Evolutionary conservation across 2,329 filamentous ascomycete genomes (phyloP).

Genomic region (Beauveria sp.): DNA sequence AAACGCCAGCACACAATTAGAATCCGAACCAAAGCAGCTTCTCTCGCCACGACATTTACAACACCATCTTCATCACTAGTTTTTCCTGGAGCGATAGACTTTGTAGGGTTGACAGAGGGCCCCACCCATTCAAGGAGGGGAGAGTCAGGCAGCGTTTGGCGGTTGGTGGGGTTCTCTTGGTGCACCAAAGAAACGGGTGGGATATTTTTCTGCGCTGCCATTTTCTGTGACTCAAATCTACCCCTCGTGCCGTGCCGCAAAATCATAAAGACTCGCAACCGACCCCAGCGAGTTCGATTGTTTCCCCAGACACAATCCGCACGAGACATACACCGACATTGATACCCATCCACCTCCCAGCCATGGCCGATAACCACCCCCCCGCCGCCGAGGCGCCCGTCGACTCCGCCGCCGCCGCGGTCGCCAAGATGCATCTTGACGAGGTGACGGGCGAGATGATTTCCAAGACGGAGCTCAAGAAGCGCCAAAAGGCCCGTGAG

Average conservation of each 20-base stretch:
- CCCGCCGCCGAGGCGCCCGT: constrained; percentile 27
- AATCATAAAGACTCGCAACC: not conserved
- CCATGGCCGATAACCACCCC: constrained; percentile 27
- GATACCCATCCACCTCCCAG: constrained; percentile 13
- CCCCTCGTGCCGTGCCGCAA: constrained; percentile 1
- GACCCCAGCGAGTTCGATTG: not conserved
- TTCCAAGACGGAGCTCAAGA: constrained; percentile 89
- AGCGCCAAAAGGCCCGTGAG: constrained; percentile 84
- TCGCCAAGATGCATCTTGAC: constrained; percentile 75
- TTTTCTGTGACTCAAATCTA: constrained; percentile 11
- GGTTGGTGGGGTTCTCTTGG: not conserved
- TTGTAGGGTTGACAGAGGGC: constrained; percentile 4
- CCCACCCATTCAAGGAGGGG: constrained; percentile 5
- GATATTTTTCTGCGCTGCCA: constrained; percentile 6
- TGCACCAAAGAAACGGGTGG: not conserved
- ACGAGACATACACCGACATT: not conserved
- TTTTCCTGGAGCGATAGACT: not conserved
- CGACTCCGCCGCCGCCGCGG: constrained; percentile 45
- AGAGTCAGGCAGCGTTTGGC: constrained; percentile 1
- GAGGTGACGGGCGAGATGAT: constrained; percentile 85
- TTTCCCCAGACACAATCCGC: not conserved
- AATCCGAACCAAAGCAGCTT: not conserved
- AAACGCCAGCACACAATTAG: not conserved
- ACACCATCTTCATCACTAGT: not conserved
- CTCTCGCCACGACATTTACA: too few relatives aligned